A percentile compares a stretch with the other conserved stretches of the same genome.
Evolutionary conservation across 2,329 filamentous ascomycete species (phyloP).

Genomic region (Colletotrichum somersetense): DNA sequence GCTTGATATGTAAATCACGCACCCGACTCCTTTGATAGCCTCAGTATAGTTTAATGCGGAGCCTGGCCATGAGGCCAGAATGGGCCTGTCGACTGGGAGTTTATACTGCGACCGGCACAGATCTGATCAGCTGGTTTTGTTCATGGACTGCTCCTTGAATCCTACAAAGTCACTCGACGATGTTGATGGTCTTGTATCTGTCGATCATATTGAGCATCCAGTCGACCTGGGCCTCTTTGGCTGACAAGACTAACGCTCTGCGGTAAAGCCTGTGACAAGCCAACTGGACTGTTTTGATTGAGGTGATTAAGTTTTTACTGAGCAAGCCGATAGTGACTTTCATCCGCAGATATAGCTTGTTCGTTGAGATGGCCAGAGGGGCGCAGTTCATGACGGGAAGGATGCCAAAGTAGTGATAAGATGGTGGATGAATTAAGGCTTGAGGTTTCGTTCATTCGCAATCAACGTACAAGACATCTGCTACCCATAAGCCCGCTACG

Average conservation of each 20-base stretch:
- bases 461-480: not conserved
- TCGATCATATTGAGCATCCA: conserved; percentile 64
- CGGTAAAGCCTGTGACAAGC: conserved; percentile 8
- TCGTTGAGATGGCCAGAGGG: conserved; percentile 52
- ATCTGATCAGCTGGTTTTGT: conserved; percentile 59
- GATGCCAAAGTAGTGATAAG: conserved; percentile 46
- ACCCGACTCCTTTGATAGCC: conserved; percentile 57
- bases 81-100: conserved; percentile 38
- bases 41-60: conserved; percentile 64
- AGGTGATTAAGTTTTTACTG: not conserved
- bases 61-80: conserved; percentile 43
- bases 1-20: conserved; percentile 61
- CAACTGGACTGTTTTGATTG: conserved; percentile 49
- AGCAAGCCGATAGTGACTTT: not conserved
- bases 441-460: not conserved
- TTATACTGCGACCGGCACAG: conserved; percentile 50
- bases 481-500: not conserved
- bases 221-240: conserved; percentile 61
- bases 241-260: conserved; percentile 55
- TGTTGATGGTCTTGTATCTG: conserved; percentile 62
- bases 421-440: not conserved
- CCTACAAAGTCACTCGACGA: conserved; percentile 62
- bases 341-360: conserved; percentile 50
- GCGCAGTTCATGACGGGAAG: conserved; percentile 48
- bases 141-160: conserved; percentile 60